Conservation (phyloP, 1,284 basidiomycete genomes). For the Ceratorhiza oryzae-sativae region DNA sequence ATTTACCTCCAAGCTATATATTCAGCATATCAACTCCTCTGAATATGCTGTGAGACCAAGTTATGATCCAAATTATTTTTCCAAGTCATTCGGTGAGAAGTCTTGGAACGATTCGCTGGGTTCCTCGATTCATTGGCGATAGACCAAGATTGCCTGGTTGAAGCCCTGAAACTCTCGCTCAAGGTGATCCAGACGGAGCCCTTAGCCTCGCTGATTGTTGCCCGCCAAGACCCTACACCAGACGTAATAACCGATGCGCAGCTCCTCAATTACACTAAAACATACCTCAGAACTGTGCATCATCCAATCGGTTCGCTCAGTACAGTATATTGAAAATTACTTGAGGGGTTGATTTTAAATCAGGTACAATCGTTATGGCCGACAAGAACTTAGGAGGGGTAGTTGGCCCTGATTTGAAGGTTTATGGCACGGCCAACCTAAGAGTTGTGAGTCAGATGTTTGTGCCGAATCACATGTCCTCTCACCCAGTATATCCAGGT, state of each 20-base stretch:
- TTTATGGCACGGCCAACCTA: constrained; percentile 51
- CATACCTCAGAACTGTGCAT: constrained; percentile 37
- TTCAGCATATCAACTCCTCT: constrained; percentile 27
- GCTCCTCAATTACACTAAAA: constrained; percentile 24
- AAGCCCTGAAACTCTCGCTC: constrained; percentile 50
- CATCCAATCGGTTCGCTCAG: constrained; percentile 46
- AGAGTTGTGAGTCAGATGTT: constrained; percentile 37
- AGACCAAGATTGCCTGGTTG: constrained; percentile 49
- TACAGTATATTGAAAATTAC: too few relatives aligned
- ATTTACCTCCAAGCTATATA: too few relatives aligned
- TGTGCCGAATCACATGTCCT: too few relatives aligned
- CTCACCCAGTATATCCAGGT: neutral
- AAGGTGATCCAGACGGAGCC: constrained; percentile 42
- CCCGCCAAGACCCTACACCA: constrained; percentile 33
- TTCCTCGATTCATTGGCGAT: neutral
- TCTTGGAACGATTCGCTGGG: neutral
- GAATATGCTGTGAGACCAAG: neutral
- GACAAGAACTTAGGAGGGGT: constrained; percentile 50
- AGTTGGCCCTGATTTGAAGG: constrained; percentile 49
- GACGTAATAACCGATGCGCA: constrained; percentile 28
- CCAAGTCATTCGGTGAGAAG: constrained; percentile 5
- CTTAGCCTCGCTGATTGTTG: constrained; percentile 28
- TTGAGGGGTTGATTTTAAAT: neutral
- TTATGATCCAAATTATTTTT: constrained; percentile 25
- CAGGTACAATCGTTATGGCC: constrained; percentile 47